A percentile compares a stretch with the other conserved stretches of the same genome.
phyloP scores from a whole-genome alignment of 148 eudicot genomes.

The Rhododendron mucronatum region DNA sequence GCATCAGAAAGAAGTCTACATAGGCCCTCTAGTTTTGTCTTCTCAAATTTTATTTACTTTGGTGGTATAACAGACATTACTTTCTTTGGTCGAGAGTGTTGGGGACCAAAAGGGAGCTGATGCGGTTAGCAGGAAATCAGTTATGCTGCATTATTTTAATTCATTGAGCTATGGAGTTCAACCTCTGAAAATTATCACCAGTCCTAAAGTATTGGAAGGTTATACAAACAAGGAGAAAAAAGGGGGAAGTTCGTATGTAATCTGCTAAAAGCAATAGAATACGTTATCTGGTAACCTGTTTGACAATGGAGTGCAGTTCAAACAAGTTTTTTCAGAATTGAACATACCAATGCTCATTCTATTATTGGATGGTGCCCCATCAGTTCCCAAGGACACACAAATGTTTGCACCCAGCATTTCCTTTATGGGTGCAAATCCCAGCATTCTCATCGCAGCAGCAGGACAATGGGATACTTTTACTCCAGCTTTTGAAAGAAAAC shows the following conservation, averaged over 20 bases:
- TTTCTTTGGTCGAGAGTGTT: neutral
- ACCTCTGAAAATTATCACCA: neutral
- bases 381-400: constrained; percentile 95
- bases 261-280: neutral
- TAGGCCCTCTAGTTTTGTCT: neutral
- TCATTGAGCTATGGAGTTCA: neutral
- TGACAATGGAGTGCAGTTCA: neutral
- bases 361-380: constrained; percentile 93
- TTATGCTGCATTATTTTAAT: neutral
- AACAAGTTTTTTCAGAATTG: neutral
- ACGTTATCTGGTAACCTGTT: neutral
- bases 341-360: constrained; percentile 89
- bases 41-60: neutral
- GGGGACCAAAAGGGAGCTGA: neutral
- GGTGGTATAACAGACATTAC: neutral
- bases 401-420: constrained; percentile 77
- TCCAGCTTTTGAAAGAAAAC: constrained; percentile 59
- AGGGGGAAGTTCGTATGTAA: neutral
- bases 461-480: constrained; percentile 96
- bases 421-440: constrained; percentile 86
- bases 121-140: neutral
- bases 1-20: neutral
- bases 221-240: neutral
- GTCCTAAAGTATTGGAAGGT: neutral
- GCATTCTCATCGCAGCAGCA: constrained; percentile 97